phyloP scores from a whole-genome alignment of 768 basidiomycete species.

The Trametes elegans region DNA sequence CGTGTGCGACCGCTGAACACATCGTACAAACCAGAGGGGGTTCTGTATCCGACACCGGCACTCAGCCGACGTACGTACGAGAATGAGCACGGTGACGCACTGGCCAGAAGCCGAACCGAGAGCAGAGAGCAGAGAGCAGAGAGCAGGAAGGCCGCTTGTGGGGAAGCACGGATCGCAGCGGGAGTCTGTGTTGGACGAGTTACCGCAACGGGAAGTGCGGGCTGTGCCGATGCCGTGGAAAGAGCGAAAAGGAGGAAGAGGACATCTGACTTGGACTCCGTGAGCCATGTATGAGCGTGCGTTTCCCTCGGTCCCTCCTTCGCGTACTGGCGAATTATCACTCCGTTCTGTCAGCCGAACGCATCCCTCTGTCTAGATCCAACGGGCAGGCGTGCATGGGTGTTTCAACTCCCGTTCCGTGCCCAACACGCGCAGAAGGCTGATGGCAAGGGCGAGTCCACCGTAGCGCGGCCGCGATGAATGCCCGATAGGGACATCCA shows the following conservation, averaged over 20 bases:
- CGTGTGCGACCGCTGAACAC: too few species aligned
- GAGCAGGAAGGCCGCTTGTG: too few species aligned
- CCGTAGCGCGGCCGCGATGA: neutral
- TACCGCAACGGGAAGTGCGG: conserved; percentile 1
- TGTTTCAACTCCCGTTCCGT: neutral
- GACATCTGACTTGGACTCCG: conserved; percentile 8
- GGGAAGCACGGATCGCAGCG: neutral
- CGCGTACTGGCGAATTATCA: neutral
- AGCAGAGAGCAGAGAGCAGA: too few species aligned
- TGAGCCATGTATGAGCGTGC: conserved; percentile 1
- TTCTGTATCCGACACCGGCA: too few species aligned
- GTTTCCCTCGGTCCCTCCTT: conserved; percentile 12
- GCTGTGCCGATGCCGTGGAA: neutral
- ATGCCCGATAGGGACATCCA: conserved; percentile 17
- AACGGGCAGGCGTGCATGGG: neutral
- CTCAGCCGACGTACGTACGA: too few species aligned
- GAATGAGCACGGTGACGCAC: too few species aligned
- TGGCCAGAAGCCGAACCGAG: too few species aligned
- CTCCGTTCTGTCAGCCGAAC: neutral
- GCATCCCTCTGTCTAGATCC: neutral
- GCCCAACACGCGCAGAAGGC: too few species aligned
- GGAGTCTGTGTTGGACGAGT: conserved; percentile 9
- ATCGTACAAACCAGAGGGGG: too few species aligned
- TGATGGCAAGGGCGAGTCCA: neutral
- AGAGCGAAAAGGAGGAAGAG: neutral